A percentile compares a stretch with the other conserved stretches of the same genome.
Conservation (phyloP, 2,329 filamentous ascomycete genomes). For the Periconia sp. region DNA sequence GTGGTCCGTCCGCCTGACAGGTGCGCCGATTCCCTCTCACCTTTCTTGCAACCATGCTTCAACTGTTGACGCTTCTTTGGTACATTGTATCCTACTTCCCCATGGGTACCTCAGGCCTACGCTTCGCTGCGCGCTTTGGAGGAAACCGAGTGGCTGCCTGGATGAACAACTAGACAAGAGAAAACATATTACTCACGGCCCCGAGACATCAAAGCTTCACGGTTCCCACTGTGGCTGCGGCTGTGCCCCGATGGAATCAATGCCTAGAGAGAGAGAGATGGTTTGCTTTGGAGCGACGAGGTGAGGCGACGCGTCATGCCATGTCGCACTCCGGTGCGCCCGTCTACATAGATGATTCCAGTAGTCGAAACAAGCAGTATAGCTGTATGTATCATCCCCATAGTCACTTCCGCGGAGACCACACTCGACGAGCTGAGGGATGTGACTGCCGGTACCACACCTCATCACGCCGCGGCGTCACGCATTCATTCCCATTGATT, state of each 20-base stretch:
- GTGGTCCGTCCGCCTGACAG: conserved; percentile 40
- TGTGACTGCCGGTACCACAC: background rate
- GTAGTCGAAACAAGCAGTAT: too few species aligned
- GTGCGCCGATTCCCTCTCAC: conserved; percentile 84
- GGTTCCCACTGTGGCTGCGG: background rate
- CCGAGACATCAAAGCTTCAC: conserved; percentile 14
- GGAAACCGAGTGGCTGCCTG: conserved; percentile 81
- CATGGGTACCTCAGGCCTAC: conserved; percentile 87
- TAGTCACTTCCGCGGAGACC: background rate
- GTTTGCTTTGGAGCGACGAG: too few species aligned
- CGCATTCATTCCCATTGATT: conserved; percentile 11
- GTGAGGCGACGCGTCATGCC: background rate
- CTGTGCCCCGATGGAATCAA: too few species aligned
- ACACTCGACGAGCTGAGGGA: background rate
- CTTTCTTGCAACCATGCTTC: conserved; percentile 77
- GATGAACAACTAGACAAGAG: conserved; percentile 59
- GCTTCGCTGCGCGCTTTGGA: conserved; percentile 84
- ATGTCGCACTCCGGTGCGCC: background rate
- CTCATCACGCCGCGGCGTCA: conserved; percentile 19
- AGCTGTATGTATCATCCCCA: too few species aligned
- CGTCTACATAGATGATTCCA: background rate
- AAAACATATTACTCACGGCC: background rate
- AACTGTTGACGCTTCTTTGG: conserved; percentile 83
- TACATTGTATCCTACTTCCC: conserved; percentile 98
- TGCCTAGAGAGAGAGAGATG: too few species aligned